Base-by-base conservation (phyloP, 2,329 filamentous ascomycete species). In the Colletotrichum limetticola region DNA sequence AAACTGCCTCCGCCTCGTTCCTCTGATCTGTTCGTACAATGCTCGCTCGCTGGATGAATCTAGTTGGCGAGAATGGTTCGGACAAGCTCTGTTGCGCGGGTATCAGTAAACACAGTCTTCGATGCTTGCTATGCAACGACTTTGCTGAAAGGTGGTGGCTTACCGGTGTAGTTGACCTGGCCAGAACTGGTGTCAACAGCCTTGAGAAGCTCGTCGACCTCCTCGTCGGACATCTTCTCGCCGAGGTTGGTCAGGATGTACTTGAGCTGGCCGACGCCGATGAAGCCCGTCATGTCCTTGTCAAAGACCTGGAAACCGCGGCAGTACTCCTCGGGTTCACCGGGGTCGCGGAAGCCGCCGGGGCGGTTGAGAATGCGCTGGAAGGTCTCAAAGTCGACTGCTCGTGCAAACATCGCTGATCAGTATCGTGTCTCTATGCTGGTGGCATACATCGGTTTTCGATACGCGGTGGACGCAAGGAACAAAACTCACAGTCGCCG, bases 251-350 rank as follows among this genome's bases (percentile, higher is more conserved):
- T 99, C 80, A 99, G 86, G 82, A 99, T 96, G 86, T 99, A 99
- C 86, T 97, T 94, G 84, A 99, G 90, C 86, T 99, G 97, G 71
- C 97, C 97, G 76, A 98, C 96, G 69, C 96, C 97, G 82, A 99
- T 98, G 85, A 95, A 98, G 65, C 97, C 97, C 74, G 95, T 98
- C 91, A 98, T 93, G 83, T 99, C 97, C 86, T 99, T 99, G 86
- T 99, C 97, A 80, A 99, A 99, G 66, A 99, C 97, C 85, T 99
- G 97, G 88, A 99, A 99, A 68, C 97, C 97, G 75, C 96, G 94
- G 85, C 96, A 98, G 86, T 99, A 99, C 84, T 98, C 96, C 81
- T 98, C 96, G 53, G 97, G 96, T 86, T 98, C 95, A 82, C 97
- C 97, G 2, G 97, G 95, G 80, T 98, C 97, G 83, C 97, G 95